Evolutionary conservation across 2,329 filamentous ascomycete genomes (phyloP).

Genomic region (Ophiostoma montium): DNA sequence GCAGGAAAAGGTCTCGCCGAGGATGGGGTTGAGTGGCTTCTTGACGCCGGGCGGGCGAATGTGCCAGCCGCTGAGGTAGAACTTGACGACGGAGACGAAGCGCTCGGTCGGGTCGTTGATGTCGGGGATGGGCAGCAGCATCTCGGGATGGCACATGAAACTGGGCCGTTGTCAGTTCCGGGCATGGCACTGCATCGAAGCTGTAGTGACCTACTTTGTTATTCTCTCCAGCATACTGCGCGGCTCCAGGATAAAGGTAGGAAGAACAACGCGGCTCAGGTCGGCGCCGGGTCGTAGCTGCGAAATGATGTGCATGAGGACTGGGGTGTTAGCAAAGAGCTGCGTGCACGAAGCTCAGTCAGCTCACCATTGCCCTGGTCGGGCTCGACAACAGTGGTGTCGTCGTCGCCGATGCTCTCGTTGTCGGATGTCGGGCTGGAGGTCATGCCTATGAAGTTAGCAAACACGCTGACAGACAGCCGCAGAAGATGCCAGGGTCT

Average conservation of each 20-base stretch:
- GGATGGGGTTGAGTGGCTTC: conserved; percentile 91
- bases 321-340: conserved; percentile 28
- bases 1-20: conserved; percentile 87
- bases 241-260: conserved; percentile 95
- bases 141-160: conserved; percentile 99
- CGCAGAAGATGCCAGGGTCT: background rate
- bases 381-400: conserved; percentile 72
- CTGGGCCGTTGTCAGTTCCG: conserved; percentile 30
- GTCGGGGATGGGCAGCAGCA: conserved; percentile 71
- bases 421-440: conserved; percentile 37
- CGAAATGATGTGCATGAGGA: conserved; percentile 93
- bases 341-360: background rate
- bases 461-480: background rate
- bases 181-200: background rate
- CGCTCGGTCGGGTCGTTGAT: conserved; percentile 81
- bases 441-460: conserved; percentile 10
- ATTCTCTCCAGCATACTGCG: conserved; percentile 97
- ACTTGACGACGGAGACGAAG: conserved; percentile 92
- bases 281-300: conserved; percentile 92
- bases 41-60: conserved; percentile 98
- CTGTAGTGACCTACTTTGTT: conserved; percentile 59
- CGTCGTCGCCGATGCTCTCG: conserved; percentile 44
- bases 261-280: conserved; percentile 82
- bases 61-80: conserved; percentile 97
- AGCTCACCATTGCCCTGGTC: conserved; percentile 84